Conservation (phyloP, 768 basidiomycete species). For the Tephrocybe sp. region DNA sequence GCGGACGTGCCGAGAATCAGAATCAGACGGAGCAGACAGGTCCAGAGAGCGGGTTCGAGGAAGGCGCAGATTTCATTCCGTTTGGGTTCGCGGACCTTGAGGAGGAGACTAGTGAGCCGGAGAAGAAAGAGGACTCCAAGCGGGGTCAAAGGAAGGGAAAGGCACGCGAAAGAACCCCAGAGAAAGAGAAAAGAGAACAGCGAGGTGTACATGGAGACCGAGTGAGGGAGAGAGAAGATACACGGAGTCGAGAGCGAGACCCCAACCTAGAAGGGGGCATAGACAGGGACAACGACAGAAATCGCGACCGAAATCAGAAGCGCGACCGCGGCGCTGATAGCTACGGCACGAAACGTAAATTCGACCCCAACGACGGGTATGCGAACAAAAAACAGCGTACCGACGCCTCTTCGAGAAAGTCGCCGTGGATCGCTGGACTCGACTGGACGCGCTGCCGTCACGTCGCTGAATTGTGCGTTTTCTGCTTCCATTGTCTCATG, state of each 20-base stretch:
- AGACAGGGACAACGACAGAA: slow-evolving; percentile 5
- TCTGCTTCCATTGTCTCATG: background rate
- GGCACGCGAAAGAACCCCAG: slow-evolving; percentile 2
- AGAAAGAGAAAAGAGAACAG: slow-evolving; percentile 37
- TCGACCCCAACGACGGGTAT: slow-evolving; percentile 50
- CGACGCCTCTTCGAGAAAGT: slow-evolving; percentile 52
- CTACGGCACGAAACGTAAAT: slow-evolving; percentile 47
- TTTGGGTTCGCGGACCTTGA: slow-evolving; percentile 18
- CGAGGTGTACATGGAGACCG: slow-evolving; percentile 15
- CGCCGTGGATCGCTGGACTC: slow-evolving; percentile 70
- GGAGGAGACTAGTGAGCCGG: background rate
- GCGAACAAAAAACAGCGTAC: slow-evolving; percentile 53
- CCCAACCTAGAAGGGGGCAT: slow-evolving; percentile 7
- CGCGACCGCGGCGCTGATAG: slow-evolving; percentile 19
- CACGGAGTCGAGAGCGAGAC: slow-evolving; percentile 7
- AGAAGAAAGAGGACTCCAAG: background rate
- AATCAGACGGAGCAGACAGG: background rate
- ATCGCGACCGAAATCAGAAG: slow-evolving; percentile 15
- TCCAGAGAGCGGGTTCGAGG: slow-evolving; percentile 21
- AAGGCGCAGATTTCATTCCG: slow-evolving; percentile 30
- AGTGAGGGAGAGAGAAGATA: slow-evolving; percentile 22
- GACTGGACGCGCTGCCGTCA: slow-evolving; percentile 76
- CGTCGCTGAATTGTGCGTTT: slow-evolving; percentile 84
- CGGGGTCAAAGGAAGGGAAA: slow-evolving; percentile 18
- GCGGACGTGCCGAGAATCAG: background rate